Percentiles rank a stretch among this genome's conserved stretches.
Evolutionary conservation across 2,329 filamentous ascomycete species (phyloP).

Genomic region (Pezicula neosporulosa): DNA sequence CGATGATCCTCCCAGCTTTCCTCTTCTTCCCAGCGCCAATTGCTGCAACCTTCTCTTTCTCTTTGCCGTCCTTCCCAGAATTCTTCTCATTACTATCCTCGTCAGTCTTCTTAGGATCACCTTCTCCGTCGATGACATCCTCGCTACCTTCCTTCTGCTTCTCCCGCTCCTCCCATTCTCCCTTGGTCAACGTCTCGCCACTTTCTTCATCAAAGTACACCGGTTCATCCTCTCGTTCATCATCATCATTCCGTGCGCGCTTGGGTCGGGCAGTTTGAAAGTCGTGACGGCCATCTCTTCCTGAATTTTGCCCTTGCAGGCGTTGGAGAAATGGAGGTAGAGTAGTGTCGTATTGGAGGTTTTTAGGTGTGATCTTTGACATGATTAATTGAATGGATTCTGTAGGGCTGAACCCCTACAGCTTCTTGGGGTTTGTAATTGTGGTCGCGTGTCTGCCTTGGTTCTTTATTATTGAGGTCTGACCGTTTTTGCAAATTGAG

Average conservation of each 20-base stretch:
- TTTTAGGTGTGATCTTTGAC: constrained; percentile 66
- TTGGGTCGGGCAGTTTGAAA: constrained; percentile 28
- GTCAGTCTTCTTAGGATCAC: constrained; percentile 12
- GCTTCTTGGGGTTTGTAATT: not conserved
- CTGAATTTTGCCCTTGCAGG: constrained; percentile 49
- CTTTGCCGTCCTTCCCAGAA: constrained; percentile 11
- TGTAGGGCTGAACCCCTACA: not conserved
- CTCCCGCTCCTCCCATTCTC: constrained; percentile 30
- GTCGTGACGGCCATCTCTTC: constrained; percentile 41
- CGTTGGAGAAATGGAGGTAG: constrained; percentile 59
- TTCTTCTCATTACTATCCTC: constrained; percentile 22
- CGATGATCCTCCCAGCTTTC: constrained; percentile 50
- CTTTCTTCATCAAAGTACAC: constrained; percentile 71
- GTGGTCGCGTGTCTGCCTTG: not conserved
- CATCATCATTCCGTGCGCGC: constrained; percentile 55
- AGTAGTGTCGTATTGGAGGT: constrained; percentile 61
- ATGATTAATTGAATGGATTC: constrained; percentile 9
- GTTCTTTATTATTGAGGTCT: too few relatives aligned
- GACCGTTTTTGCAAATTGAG: not conserved
- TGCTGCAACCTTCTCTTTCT: constrained; percentile 27
- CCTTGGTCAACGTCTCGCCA: constrained; percentile 47
- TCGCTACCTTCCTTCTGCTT: constrained; percentile 15
- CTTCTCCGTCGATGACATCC: constrained; percentile 3
- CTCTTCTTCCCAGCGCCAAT: constrained; percentile 50
- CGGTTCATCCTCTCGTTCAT: constrained; percentile 74